Base-by-base conservation (phyloP, 1,139 yeast genomes). In the Debaryomycetaceae sp. region DNA sequence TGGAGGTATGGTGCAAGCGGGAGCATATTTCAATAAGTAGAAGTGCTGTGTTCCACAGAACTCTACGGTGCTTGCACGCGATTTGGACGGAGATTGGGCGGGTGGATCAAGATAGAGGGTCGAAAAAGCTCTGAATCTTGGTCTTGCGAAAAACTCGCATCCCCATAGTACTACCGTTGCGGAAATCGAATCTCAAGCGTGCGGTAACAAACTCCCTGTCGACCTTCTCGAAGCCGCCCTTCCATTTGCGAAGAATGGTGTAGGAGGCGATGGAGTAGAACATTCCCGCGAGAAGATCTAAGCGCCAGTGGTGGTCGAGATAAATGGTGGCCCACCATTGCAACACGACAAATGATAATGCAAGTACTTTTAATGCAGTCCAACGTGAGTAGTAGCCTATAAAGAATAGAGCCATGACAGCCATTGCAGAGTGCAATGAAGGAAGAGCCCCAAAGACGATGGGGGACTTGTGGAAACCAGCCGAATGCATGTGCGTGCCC, bases 281-380 rank as follows among this genome's bases (percentile, higher is more conserved):
- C 59, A 77, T 61, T 6, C 87, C 88, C 14, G 69, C 68, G 31
- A 80, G 60, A 42, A 83, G 64, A 54, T 84, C 89, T 34, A 83
- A 61, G 49, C 87, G 66, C 77, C 84, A 84, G 62, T 84, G 89
- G 59, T 84, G 90, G 57, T 82, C 87, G 48, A 84, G 62, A 55
- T 84, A 84, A 62, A 84, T 82, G 11, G 89, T 82, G 22, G 86
- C 81, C 88, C 88, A 84, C 85, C 88, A 81, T 58, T 83, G 89
- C 41, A 81, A 58, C 5, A 67, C 47, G 40, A 79, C 77, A 65
- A 79, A 70, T 4, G 45, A 37, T 44, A 70, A 51, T 44, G 74
- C 66, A 31, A 60, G 46, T 14, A 59, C 39, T 55, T 76, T 65
- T 49, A 76, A 59, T 0, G 59, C 36, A 2, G 53, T 55, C 73